Base-by-base conservation (phyloP, 345 rosid genomes). In the Eucalyptus regnans region DNA sequence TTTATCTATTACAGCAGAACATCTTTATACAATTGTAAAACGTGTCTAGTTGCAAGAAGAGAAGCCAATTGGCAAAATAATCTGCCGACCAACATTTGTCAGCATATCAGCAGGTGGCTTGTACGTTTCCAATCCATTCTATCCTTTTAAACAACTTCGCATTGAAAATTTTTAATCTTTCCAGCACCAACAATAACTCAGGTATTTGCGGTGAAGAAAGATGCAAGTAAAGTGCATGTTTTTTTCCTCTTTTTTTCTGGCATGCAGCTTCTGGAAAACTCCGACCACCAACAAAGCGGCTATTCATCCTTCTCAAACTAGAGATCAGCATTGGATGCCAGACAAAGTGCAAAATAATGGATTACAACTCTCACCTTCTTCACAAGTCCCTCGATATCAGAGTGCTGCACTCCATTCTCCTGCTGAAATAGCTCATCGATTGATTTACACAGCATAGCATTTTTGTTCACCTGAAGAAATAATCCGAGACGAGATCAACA, bases 361-460 rank as follows among this genome's bases (percentile, higher is more conserved):
- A 51, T 79, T 50, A 50, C 25, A 29, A 18, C 87, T 56, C 92
- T 88, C 90, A 98, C 99, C 98, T 96, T 94, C 89, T 94, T 92
- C 89, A 91, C 91, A 64, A 95, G 90, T 76, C 89, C 97, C 58
- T 92, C 90, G 2, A 98, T 90, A 86, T 96, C 95, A 37, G 96
- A 89, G 51, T 89, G 91, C 81, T 91, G 92, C 27, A 97, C 91
- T 37, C 92, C 92, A 64, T 91, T 92, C 84, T 94, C 96, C 80
- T 91, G 94, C 89, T 92, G 91, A 86, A 97, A 92, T 41, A 97
- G 89, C 80, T 95, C 97, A 87, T 97, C 99, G 49, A 97, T 94
- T 22, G 97, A 93, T 90, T 89, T 94, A 89, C 98, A 96, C 4
- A 98, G 91, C 93, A 93, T 89, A 27, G 97, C 99, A 92, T 97